Percentiles rank a stretch among this genome's conserved stretches.
Conservation (phyloP, 2,329 filamentous ascomycete species). For the Ampelomyces quisqualis region DNA sequence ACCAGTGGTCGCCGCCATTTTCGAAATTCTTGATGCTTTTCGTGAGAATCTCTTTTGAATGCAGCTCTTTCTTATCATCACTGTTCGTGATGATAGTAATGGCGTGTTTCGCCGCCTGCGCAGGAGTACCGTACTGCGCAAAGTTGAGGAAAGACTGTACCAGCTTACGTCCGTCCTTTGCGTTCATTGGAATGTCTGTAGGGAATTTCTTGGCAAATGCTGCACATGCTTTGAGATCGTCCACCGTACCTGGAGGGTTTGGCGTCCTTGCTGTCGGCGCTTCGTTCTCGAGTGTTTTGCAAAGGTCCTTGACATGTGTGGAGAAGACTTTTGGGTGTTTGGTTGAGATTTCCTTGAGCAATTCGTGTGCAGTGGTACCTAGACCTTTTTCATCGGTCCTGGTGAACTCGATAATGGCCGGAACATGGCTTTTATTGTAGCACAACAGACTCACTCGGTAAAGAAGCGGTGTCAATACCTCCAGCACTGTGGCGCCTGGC, state of each 20-base stretch:
- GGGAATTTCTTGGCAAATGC: conserved; percentile 87
- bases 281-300: conserved; percentile 78
- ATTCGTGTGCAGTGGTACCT: conserved; percentile 77
- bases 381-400: conserved; percentile 79
- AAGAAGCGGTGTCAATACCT: conserved; percentile 78
- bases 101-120: conserved; percentile 87
- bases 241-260: conserved; percentile 75
- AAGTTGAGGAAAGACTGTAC: conserved; percentile 78
- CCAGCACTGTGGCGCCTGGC: conserved; percentile 64
- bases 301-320: conserved; percentile 87
- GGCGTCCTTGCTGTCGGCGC: conserved; percentile 68
- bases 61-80: conserved; percentile 76
- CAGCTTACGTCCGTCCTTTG: conserved; percentile 69
- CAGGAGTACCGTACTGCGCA: conserved; percentile 76
- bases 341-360: conserved; percentile 89
- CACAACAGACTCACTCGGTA: conserved; percentile 82
- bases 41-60: conserved; percentile 78
- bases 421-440: conserved; percentile 92
- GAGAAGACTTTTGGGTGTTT: conserved; percentile 89
- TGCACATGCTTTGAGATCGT: conserved; percentile 90
- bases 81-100: conserved; percentile 84
- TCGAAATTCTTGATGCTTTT: conserved; percentile 73
- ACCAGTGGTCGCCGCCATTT: conserved; percentile 71
- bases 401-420: conserved; percentile 84
- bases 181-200: conserved; percentile 68